Percentiles rank a stretch among this genome's conserved stretches.
phyloP scores from a whole-genome alignment of 192 early-diverging fungal species.

The Dimargaris cristalligena region DNA sequence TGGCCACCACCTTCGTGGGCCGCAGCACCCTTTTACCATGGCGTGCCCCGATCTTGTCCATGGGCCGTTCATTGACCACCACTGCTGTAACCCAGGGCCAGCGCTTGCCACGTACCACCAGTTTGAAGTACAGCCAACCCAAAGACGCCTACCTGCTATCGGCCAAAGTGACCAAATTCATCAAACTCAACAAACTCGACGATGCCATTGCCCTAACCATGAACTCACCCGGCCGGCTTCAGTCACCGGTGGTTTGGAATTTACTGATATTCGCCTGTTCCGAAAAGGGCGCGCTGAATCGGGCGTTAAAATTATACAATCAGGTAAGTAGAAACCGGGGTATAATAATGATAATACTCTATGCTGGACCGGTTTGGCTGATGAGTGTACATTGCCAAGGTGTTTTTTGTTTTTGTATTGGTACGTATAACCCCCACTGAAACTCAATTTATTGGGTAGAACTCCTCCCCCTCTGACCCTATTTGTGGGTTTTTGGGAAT shows the following conservation, averaged over 20 bases:
- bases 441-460: no score
- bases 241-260: slow-evolving; percentile 15
- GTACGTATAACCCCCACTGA: no score
- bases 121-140: not conserved
- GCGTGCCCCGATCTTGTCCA: no score
- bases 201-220: slow-evolving; percentile 12
- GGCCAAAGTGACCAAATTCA: slow-evolving; percentile 8
- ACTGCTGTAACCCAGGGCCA: not conserved
- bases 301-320: slow-evolving; percentile 2
- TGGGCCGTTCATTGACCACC: not conserved
- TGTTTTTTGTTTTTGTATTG: no score
- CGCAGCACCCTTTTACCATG: no score
- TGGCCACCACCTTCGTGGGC: no score
- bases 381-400: no score
- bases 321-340: slow-evolving; percentile 4
- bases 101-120: not conserved
- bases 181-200: not conserved
- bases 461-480: no score
- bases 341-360: not conserved
- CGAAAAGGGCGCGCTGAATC: slow-evolving; percentile 2
- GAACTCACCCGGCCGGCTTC: slow-evolving; percentile 3
- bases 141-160: slow-evolving; percentile 14
- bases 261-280: slow-evolving; percentile 12
- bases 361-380: not conserved
- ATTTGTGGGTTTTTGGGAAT: no score